Base-by-base conservation (phyloP, 306 rosid genomes). In the Casuarina cunninghamiana region DNA sequence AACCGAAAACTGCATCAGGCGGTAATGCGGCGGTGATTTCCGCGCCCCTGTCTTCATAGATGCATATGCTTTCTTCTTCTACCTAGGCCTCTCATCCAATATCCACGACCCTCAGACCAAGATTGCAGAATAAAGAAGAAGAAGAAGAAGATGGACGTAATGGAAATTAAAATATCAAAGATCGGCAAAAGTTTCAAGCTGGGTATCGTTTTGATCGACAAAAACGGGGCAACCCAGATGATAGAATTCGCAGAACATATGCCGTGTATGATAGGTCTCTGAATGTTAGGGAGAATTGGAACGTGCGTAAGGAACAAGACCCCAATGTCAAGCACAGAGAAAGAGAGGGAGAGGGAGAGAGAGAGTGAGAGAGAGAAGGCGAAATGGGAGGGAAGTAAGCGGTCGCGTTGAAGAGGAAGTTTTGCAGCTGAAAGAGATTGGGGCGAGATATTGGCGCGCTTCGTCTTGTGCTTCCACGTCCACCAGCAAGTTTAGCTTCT, bases 21-120 rank as follows among this genome's bases (percentile, higher is more conserved):
- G 82, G 79, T 67, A 77, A 75, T 71, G 77, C 78, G 78, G 84
- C 48, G 78, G 80, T 71, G 77, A 83, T 73, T 87, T 84, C 82
- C 80, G 80, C 72, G 69, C 82, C 76, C 83, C 71, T 78, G 84
- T 89, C 97, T 91, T 90, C 97, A 89, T 94, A 80, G 93, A 86
- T 81, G 74, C 88, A 48, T 87, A 65, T 79, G 86, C 82, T 87
- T 79, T 73, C 53, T 86, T 86, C 87, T 81, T 75, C 86, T 82
- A 81, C 81, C 87, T 75, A 45, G 87, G 86, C 88, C 87, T 90
- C 93, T 93, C 97, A 94, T 89, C 83, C 87, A 90, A 68, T 90
- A 75, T 77, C 81, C 63, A 80, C 55, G 63, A 67, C 75, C 82
- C 78, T 83, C 69, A 63, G 35, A 49, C 7, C 35, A 32, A 41